These are phyloP conservation scores for Plasmodium vinckei DNA, from an alignment of 169 alveolate species.

Conservation along the genomic window DNA sequence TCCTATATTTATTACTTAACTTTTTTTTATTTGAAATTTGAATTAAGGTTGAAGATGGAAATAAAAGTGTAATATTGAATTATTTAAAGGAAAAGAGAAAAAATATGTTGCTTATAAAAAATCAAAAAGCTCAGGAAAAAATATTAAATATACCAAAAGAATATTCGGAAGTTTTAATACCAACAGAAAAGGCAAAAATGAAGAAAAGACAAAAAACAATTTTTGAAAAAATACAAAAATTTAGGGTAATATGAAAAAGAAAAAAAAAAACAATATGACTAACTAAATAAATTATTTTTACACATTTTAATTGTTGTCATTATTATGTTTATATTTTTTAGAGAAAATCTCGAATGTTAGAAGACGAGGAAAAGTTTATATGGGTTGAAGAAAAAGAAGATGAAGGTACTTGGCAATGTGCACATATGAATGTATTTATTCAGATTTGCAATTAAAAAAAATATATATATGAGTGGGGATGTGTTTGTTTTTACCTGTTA, in stretches of 20 bases:
- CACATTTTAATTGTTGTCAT: background rate
- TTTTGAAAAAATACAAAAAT: constrained; percentile 44
- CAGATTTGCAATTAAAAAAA: no score
- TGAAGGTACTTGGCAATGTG: background rate
- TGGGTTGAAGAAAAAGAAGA: constrained; percentile 73
- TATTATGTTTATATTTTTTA: background rate
- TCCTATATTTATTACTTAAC: background rate
- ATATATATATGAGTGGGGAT: no score
- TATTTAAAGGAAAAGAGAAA: constrained; percentile 37
- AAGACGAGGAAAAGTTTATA: constrained; percentile 60
- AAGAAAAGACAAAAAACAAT: constrained; percentile 43
- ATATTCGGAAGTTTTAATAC: constrained; percentile 37
- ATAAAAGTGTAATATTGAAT: constrained; percentile 18
- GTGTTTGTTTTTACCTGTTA: no score
- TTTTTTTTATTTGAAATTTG: background rate
- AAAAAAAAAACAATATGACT: background rate
- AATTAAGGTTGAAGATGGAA: constrained; percentile 57
- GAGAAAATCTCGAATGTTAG: constrained; percentile 28
- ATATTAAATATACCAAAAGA: constrained; percentile 60
- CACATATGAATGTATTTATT: no score
- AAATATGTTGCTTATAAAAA: constrained; percentile 30
- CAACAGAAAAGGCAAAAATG: constrained; percentile 70
- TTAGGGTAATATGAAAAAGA: constrained; percentile 10
- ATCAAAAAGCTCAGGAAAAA: constrained; percentile 42
- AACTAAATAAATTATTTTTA: background rate